Conservation (phyloP, 2,329 filamentous ascomycete species). For the Hypoxylon sp. region DNA sequence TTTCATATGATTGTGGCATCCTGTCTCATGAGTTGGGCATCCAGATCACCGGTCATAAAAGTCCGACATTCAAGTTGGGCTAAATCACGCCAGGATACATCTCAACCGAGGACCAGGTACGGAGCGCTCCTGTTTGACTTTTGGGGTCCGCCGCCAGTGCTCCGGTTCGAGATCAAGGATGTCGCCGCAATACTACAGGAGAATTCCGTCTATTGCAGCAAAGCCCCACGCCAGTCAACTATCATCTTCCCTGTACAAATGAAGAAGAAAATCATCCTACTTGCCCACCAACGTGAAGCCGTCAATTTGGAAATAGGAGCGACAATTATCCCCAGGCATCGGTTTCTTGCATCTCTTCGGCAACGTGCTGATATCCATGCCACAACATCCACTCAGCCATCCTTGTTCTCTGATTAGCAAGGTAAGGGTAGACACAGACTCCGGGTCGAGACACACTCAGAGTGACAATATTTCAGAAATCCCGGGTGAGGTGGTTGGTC, state of each 20-base stretch:
- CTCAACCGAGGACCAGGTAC: conserved; percentile 6
- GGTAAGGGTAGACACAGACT: neutral
- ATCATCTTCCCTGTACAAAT: neutral
- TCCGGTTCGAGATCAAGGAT: conserved; percentile 15
- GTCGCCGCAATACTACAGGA: conserved; percentile 14
- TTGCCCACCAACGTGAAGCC: neutral
- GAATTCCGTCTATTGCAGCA: neutral
- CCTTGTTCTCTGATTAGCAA: neutral
- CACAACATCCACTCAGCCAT: neutral
- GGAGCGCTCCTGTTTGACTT: neutral
- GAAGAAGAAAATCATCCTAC: conserved; percentile 8
- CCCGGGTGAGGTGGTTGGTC: neutral
- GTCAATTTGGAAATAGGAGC: neutral
- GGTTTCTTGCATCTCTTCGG: neutral
- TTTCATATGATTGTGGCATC: conserved; percentile 3
- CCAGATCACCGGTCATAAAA: neutral
- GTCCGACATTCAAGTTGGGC: neutral
- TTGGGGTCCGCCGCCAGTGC: neutral
- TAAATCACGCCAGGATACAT: neutral
- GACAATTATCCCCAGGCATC: neutral
- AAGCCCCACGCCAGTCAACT: neutral
- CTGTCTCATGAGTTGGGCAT: conserved; percentile 10
- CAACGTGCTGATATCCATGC: conserved; percentile 1
- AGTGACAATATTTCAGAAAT: neutral
- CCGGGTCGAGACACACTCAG: neutral